A percentile compares a stretch with the other conserved stretches of the same genome.
phyloP scores from a whole-genome alignment of 1,284 basidiomycete genomes.

The Naganishia liquefaciens region DNA sequence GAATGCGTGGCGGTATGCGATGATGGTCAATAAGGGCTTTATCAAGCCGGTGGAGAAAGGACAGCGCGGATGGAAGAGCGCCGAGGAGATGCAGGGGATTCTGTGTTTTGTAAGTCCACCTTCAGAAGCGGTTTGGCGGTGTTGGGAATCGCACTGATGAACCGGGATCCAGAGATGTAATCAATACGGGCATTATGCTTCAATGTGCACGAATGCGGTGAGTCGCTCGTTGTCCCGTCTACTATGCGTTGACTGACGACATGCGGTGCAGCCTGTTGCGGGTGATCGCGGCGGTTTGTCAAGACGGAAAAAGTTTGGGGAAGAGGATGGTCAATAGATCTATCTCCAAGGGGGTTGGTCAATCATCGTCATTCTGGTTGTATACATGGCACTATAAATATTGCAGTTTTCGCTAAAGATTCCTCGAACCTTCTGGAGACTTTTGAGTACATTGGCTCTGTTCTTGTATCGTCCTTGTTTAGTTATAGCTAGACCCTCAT shows the following conservation, averaged over 20 bases:
- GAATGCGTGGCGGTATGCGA: slow-evolving; percentile 31
- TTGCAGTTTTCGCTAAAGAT: not conserved
- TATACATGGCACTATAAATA: not conserved
- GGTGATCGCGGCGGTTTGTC: slow-evolving; percentile 51
- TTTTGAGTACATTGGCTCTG: too few species aligned
- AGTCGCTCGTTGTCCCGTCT: not conserved
- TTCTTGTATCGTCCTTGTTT: not conserved
- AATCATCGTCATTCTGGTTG: not conserved
- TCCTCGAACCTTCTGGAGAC: too few species aligned
- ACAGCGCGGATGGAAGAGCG: slow-evolving; percentile 29
- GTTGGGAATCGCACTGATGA: not conserved
- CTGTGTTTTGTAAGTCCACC: slow-evolving; percentile 28
- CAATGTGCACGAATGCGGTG: slow-evolving; percentile 31
- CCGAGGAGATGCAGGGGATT: slow-evolving; percentile 28
- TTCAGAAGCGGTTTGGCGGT: not conserved
- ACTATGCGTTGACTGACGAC: not conserved
- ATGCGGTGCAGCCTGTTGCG: slow-evolving; percentile 40
- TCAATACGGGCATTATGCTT: slow-evolving; percentile 30
- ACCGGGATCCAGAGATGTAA: slow-evolving; percentile 17
- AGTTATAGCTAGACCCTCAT: not conserved
- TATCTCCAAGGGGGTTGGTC: too few species aligned
- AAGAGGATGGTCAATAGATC: slow-evolving; percentile 2
- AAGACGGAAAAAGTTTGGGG: slow-evolving; percentile 25
- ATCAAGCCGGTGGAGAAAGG: slow-evolving; percentile 28
- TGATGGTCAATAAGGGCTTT: slow-evolving; percentile 31